Percentiles rank a stretch among this genome's conserved stretches.
Conservation (phyloP, 1,139 yeast species). For the Trichomonascaceae sp. region DNA sequence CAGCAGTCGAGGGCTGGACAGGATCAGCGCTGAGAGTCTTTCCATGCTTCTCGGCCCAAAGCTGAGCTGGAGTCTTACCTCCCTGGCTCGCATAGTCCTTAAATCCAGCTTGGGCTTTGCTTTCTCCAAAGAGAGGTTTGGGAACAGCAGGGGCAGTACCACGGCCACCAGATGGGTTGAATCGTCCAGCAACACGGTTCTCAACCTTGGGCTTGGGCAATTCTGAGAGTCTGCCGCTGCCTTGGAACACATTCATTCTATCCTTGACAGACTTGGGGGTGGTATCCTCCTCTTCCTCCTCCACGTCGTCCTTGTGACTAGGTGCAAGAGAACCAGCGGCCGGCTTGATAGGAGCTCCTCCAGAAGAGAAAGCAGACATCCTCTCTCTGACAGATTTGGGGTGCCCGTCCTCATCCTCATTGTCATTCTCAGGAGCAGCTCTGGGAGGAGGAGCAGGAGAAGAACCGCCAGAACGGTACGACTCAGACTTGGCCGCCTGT, state of each 20-base stretch:
- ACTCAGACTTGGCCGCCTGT: conserved; percentile 19
- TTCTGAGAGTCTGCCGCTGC: conserved; percentile 36
- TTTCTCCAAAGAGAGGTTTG: conserved; percentile 32
- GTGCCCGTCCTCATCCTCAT: conserved; percentile 21
- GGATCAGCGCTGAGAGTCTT: conserved; percentile 25
- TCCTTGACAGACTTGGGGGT: conserved; percentile 15
- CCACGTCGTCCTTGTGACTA: conserved; percentile 2
- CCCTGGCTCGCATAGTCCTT: conserved; percentile 57
- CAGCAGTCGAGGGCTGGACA: conserved; percentile 10
- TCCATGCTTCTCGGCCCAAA: conserved; percentile 90
- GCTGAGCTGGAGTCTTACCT: conserved; percentile 89
- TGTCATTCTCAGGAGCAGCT: conserved; percentile 10
- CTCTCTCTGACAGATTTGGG: conserved; percentile 36
- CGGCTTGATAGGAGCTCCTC: conserved; percentile 2
- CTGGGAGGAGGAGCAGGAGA: conserved; percentile 4
- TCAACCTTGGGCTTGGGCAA: conserved; percentile 53
- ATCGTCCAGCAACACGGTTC: conserved; percentile 38
- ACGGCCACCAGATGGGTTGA: conserved; percentile 16
- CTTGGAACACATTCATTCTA: conserved; percentile 16
- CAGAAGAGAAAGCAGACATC: conserved; percentile 16
- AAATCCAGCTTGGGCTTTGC: conserved; percentile 50
- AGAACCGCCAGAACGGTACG: conserved; percentile 5
- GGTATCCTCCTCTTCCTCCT: conserved; percentile 9
- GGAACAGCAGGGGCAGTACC: conserved; percentile 28
- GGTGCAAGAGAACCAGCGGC: conserved; percentile 5